phyloP scores from a whole-genome alignment of 208 protist species.

The Tritrichomonas foetus region DNA sequence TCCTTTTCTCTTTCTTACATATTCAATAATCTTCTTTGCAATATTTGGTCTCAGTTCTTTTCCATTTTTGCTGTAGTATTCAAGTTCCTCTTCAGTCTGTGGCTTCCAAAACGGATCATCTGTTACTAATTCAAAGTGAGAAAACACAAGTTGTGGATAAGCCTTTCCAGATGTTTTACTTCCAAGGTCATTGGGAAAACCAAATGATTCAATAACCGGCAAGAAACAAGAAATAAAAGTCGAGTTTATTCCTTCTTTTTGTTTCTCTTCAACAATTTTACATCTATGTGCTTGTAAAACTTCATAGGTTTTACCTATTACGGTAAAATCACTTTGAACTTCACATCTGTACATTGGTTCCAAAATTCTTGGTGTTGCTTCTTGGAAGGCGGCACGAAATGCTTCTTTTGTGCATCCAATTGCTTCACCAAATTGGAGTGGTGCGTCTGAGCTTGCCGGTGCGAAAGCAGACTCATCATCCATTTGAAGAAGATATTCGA shows the following conservation, averaged over 20 bases:
- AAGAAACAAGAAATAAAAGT: conserved; percentile 84
- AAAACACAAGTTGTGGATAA: conserved; percentile 84
- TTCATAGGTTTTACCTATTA: conserved; percentile 63
- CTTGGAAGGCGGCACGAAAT: conserved; percentile 78
- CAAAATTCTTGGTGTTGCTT: conserved; percentile 74
- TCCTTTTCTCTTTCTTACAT: conserved; percentile 37
- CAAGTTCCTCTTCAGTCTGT: conserved; percentile 25
- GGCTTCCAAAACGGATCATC: conserved; percentile 40
- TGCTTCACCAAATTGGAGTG: conserved; percentile 76
- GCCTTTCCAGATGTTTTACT: conserved; percentile 84
- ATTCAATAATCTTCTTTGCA: conserved; percentile 20
- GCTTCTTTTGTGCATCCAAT: conserved; percentile 63
- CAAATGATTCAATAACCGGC: conserved; percentile 91
- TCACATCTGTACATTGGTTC: conserved; percentile 90
- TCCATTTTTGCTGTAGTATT: neutral
- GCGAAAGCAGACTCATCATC: neutral
- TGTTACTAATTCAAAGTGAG: conserved; percentile 48
- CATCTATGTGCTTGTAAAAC: conserved; percentile 55
- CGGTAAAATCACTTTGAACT: conserved; percentile 58
- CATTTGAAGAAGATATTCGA: neutral
- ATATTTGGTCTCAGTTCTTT: conserved; percentile 37
- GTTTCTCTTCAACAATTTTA: conserved; percentile 81
- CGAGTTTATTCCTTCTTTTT: conserved; percentile 83
- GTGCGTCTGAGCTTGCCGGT: neutral
- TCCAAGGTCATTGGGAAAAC: conserved; percentile 75